A percentile compares a stretch with the other conserved stretches of the same genome.
phyloP scores from a whole-genome alignment of 1,284 basidiomycete genomes.

The Bjerkandera adusta region DNA sequence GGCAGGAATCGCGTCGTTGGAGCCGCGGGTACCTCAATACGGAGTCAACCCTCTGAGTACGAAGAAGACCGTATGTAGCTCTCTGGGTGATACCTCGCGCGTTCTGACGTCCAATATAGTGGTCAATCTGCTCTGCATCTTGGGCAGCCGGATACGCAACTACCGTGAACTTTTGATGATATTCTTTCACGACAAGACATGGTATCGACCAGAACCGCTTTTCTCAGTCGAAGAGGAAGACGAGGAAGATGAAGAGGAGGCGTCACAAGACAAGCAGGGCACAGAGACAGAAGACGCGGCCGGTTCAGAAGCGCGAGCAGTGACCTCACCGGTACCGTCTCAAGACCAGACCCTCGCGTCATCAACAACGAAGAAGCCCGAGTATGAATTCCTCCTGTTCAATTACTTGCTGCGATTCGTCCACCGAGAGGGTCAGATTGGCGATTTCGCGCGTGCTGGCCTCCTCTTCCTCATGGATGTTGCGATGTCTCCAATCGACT shows the following conservation, averaged over 20 bases:
- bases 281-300: not conserved
- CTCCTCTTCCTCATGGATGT: slow-evolving; percentile 93
- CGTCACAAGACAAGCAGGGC: not conserved
- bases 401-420: slow-evolving; percentile 95
- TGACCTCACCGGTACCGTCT: slow-evolving; percentile 61
- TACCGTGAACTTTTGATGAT: slow-evolving; percentile 92
- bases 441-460: slow-evolving; percentile 92
- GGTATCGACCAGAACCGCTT: slow-evolving; percentile 70
- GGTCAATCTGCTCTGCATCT: slow-evolving; percentile 86
- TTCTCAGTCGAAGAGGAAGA: slow-evolving; percentile 71
- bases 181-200: slow-evolving; percentile 92
- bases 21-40: slow-evolving; percentile 69
- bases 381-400: slow-evolving; percentile 94
- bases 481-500: slow-evolving; percentile 76
- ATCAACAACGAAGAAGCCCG: slow-evolving; percentile 56
- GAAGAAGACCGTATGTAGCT: slow-evolving; percentile 74
- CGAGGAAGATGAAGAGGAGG: slow-evolving; percentile 41
- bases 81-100: slow-evolving; percentile 1
- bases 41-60: slow-evolving; percentile 76
- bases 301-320: slow-evolving; percentile 24
- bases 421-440: slow-evolving; percentile 91
- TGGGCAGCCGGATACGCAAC: slow-evolving; percentile 88
- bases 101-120: slow-evolving; percentile 43
- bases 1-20: slow-evolving; percentile 77
- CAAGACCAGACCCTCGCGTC: slow-evolving; percentile 40